Evolutionary conservation across 495 filamentous ascomycete genomes (phyloP), one percentile per base, ranked within the genome.

Genomic region (Pyrenula massariospora): DNA sequence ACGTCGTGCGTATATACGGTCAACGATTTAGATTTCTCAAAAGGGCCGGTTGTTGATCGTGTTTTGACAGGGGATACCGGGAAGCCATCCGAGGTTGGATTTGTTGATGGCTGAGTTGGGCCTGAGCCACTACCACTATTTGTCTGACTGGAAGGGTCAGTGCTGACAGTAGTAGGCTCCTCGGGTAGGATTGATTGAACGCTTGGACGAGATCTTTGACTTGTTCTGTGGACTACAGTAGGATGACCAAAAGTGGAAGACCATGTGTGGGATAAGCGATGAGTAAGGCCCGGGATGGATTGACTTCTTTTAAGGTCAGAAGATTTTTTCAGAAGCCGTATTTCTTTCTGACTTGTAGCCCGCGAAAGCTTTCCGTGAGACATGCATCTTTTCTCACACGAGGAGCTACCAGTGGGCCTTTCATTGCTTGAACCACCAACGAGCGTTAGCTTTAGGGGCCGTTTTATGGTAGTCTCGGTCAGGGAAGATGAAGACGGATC

Each of bases 211-310:
- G 69, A 58, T 12, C 68, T 67, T 11, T 75, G 62, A 56, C 75
- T 68, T 0, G 71, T 67, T 12, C 78, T 77, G 53, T 72, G 78
- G 48, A 84, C 74, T 2, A 83, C 74, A 12, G 81, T 84, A 20
- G 75, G 72, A 24, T 75, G 71, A 0, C 73, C 73, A 57, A 83
- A 74, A 2, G 75, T 66, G 11, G 66, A 63, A 0, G 78, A 82
- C 20, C 83, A 52, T 58, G 71, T 81, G 36, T 70, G 70, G 1
- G 77, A 73, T 19, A 83, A 61, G 24, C 75, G 72, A 50, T 70
- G 64, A 53, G 71, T 63, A 19, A 78, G 63, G 50, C 63, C 70
- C 22, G 67, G 58, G 31, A 15, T 42, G 15, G 31, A 42, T 42
- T 42, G 31, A 15, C 31, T 42, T 15, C 31, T 42, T 42, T 42